Evolutionary conservation across 805 yeast genomes (phyloP).

Genomic region (Candida odintsovae): DNA sequence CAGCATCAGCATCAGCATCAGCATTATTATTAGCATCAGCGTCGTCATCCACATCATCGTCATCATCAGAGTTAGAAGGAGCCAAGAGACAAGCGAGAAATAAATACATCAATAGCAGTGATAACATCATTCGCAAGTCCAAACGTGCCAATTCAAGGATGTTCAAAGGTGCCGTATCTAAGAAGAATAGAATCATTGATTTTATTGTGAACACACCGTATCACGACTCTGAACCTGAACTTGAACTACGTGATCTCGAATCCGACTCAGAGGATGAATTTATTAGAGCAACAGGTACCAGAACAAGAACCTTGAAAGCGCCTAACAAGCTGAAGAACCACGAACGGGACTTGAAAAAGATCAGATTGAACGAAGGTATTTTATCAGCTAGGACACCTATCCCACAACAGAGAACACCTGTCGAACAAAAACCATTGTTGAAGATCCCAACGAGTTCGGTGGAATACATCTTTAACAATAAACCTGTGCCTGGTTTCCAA

Average conservation of each 20-base stretch:
- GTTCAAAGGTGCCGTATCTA: background rate
- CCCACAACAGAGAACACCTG: background rate
- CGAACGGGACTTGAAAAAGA: background rate
- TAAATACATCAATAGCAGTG: background rate
- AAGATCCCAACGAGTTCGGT: background rate
- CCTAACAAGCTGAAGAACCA: background rate
- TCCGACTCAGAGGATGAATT: background rate
- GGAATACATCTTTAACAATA: background rate
- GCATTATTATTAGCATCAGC: background rate
- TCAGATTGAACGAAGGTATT: background rate
- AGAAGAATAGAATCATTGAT: background rate
- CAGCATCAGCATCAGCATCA: background rate
- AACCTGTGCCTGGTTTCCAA: background rate
- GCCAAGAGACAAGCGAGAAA: background rate
- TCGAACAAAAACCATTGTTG: background rate
- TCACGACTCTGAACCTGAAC: background rate
- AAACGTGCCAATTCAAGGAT: background rate
- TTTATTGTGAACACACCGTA: background rate
- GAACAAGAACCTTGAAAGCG: background rate
- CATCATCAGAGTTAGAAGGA: background rate
- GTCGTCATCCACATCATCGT: background rate
- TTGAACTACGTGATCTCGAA: background rate
- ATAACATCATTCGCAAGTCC: background rate
- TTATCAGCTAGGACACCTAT: background rate
- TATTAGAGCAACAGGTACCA: background rate